phyloP scores from a whole-genome alignment of 2,329 filamentous ascomycete species.

The Cladorrhinum sp. region DNA sequence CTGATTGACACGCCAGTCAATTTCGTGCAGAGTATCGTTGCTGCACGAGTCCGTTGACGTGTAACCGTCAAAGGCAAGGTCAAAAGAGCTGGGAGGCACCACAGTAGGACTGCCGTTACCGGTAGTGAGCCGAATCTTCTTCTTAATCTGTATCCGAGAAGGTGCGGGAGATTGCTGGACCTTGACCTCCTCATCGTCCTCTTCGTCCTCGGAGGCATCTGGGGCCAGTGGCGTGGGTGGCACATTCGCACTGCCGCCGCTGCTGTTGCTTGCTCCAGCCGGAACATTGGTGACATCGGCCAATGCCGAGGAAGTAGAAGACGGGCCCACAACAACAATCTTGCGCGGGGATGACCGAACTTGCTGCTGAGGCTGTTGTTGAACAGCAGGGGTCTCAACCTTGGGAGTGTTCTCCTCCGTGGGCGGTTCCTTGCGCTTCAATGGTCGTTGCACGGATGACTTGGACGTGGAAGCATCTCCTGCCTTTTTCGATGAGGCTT shows the following conservation, averaged over 20 bases:
- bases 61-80: constrained; percentile 44
- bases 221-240: not conserved
- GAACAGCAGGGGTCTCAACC: not conserved
- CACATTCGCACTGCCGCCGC: not conserved
- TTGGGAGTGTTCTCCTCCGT: constrained; percentile 21
- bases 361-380: not conserved
- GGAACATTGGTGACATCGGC: not conserved
- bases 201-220: not conserved
- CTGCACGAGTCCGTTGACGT: constrained; percentile 53
- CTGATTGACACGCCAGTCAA: constrained; percentile 52
- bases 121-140: constrained; percentile 9
- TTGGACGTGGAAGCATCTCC: constrained; percentile 14
- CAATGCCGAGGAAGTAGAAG: not conserved
- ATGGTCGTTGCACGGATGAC: constrained; percentile 2
- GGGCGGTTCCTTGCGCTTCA: constrained; percentile 29
- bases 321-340: not conserved
- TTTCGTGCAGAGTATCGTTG: constrained; percentile 41
- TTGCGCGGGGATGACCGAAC: constrained; percentile 2
- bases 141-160: not conserved
- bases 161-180: constrained; percentile 3
- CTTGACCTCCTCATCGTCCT: constrained; percentile 6
- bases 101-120: not conserved
- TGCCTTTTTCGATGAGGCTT: constrained; percentile 26
- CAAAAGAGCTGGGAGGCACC: constrained; percentile 4
- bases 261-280: not conserved